A percentile compares a stretch with the other conserved stretches of the same genome.
These are phyloP conservation scores for Serendipita sp. DNA, from an alignment of 768 basidiomycete species.

Conservation along the genomic window DNA sequence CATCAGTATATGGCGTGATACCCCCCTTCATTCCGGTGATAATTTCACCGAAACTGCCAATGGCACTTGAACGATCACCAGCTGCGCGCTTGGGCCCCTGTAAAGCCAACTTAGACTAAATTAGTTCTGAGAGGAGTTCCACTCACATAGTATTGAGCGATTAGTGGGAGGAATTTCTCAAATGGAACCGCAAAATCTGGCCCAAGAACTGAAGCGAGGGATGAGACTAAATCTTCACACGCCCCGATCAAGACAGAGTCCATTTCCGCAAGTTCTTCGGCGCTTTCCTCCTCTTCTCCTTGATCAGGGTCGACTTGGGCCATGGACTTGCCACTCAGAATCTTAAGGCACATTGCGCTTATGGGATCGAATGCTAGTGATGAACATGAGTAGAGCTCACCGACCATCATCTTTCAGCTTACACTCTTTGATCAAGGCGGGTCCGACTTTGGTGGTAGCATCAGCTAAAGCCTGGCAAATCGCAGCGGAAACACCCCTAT, in stretches of 20 bases:
- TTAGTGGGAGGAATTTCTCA: slow-evolving; percentile 71
- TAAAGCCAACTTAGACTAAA: background rate
- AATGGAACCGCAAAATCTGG: slow-evolving; percentile 72
- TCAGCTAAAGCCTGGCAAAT: slow-evolving; percentile 83
- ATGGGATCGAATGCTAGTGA: slow-evolving; percentile 53
- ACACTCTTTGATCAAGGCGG: slow-evolving; percentile 69
- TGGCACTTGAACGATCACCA: slow-evolving; percentile 83
- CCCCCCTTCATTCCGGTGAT: slow-evolving; percentile 80
- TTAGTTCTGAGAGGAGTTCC: background rate
- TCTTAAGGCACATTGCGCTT: slow-evolving; percentile 64
- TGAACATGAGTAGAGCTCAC: background rate
- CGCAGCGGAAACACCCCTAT: slow-evolving; percentile 71
- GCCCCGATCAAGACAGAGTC: slow-evolving; percentile 91
- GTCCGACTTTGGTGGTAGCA: slow-evolving; percentile 83
- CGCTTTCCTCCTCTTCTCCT: slow-evolving; percentile 64
- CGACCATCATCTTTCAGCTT: slow-evolving; percentile 20
- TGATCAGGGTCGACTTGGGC: slow-evolving; percentile 96
- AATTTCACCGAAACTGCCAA: slow-evolving; percentile 90
- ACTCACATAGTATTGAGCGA: slow-evolving; percentile 83
- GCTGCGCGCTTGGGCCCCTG: slow-evolving; percentile 76
- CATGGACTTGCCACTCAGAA: slow-evolving; percentile 86
- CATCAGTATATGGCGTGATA: slow-evolving; percentile 68
- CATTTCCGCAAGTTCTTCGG: slow-evolving; percentile 86
- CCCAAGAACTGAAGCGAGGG: slow-evolving; percentile 75
- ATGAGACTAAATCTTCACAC: slow-evolving; percentile 85